Evolutionary conservation across 169 alveolate genomes (phyloP), one percentile per base, ranked within the genome.

Genomic region (Plasmodium chabaudi): DNA sequence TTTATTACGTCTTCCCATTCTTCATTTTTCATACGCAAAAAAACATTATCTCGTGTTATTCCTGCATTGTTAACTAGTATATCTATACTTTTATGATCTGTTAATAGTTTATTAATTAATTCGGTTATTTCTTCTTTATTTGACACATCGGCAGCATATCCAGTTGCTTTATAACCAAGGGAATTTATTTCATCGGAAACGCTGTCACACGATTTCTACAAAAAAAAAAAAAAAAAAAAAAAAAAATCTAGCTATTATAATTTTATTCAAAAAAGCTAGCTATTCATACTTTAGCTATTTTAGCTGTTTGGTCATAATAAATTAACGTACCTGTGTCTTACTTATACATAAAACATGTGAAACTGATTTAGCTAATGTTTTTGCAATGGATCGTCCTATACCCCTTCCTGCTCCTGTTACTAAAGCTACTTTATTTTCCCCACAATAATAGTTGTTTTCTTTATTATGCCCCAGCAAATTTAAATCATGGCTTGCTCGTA

Each of bases 41-140:
- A 92, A 23, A 95, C 61, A 53, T 93, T 93, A 86, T 97, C 99
- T 89, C 97, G 93, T 9, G 97, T 88, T 51, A 97, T 95, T 12
- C 99, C 99, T 13, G 99, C 99, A 84, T 97, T 97, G 92, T 97
- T 97, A 63, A 97, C 95, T 44, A 97, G 88, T 73, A 97, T 94
- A 89, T 97, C 99, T 44, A 97, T 93, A 34, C 70, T 92, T 15
- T 97, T 97, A 56, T 86, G 15, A 39, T 92, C 88, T 60, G 46
- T 47, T 44, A 92, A 51, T 34, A 92, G 34, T n/a, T 63, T 73
- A 55, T 67, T 73, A 10, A 92, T 71, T 42, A 92, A 63, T n/a
- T 72, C 87, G 15, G 71, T 63, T 17, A 87, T 89, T 39, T 91
- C 92, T 6, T 51, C 86, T 61, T 64, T 72, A 63, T 92, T 92